Evolutionary conservation across 306 rosid species (phyloP), one percentile per base, ranked within the genome.

Genomic region (Phaseolus lunatus): DNA sequence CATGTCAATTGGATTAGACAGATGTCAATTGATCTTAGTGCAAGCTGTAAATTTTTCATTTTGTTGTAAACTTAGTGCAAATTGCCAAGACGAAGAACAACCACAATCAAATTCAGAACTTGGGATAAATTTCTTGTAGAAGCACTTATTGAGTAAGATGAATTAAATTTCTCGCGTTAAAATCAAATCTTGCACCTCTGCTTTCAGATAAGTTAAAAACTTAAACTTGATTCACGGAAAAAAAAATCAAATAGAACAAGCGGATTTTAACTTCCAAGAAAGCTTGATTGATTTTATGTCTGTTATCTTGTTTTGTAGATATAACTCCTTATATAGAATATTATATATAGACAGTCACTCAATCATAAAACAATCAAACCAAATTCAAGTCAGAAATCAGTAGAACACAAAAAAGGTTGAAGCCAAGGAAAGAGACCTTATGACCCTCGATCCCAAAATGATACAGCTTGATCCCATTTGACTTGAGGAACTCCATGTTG

Each of bases 371-470:
- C 58, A 80, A 74, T 52, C 22, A 68, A 15, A 77, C 52, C 58
- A 22, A 75, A 24, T 61, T 41, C 52, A 35, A 48, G 15, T 24
- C 9, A 65, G 18, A 71, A 59, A 29, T 67, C 22, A 65, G 19
- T 67, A 26, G 11, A 75, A 2, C 50, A 59, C 4, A 11, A 56
- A 33, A 16, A 50, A 27, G 48, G 5, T 10, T 44, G 39, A 57
- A 54, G 33, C 22, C 3, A 64, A 2, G 65, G 50, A 65, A 41
- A 53, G 12, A 81, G 29, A 96, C 99, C 99, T 96, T 93, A 67
- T 88, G 79, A 68, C 99, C 97, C 81, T 96, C 98, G 80, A 96
- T 96, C 56, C 97, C 98, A 78, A 96, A 93, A 44, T 96, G 99
- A 87, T 80, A 90, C 73, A 96, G 91, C 84, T 82, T 84, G 81